These are phyloP conservation scores for Alternaria viburni DNA, from an alignment of 2,329 filamentous ascomycete genomes.

Conservation along the genomic window DNA sequence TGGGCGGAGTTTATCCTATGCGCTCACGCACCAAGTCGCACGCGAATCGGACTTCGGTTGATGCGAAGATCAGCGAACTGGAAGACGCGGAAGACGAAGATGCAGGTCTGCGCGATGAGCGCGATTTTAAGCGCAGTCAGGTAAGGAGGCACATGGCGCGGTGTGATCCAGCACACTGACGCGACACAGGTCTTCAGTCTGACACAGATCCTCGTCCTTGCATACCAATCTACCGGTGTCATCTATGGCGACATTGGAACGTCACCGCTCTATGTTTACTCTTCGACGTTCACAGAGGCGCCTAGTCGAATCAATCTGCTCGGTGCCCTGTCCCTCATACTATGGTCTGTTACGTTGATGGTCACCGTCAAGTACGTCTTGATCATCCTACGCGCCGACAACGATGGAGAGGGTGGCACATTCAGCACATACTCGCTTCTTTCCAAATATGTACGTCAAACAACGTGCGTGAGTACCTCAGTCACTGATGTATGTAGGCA, in stretches of 20 bases:
- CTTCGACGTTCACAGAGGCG: slow-evolving; percentile 65
- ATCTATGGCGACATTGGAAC: slow-evolving; percentile 75
- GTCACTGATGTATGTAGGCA: slow-evolving; percentile 48
- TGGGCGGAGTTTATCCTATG: slow-evolving; percentile 36
- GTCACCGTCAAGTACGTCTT: slow-evolving; percentile 73
- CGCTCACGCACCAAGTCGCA: slow-evolving; percentile 27
- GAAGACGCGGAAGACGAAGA: slow-evolving; percentile 40
- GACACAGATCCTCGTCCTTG: slow-evolving; percentile 40
- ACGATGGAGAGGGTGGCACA: slow-evolving; percentile 74
- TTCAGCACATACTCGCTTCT: slow-evolving; percentile 72
- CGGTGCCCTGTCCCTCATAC: slow-evolving; percentile 70
- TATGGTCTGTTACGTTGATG: slow-evolving; percentile 73
- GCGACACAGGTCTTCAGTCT: slow-evolving; percentile 34
- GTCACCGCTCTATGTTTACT: slow-evolving; percentile 73
- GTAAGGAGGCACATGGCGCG: slow-evolving; percentile 14
- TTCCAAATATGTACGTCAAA: slow-evolving; percentile 56
- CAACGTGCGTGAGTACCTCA: background rate
- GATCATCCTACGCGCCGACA: slow-evolving; percentile 70
- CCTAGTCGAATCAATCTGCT: slow-evolving; percentile 64
- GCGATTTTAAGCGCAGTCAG: slow-evolving; percentile 41
- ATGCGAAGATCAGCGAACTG: slow-evolving; percentile 64
- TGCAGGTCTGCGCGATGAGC: slow-evolving; percentile 39
- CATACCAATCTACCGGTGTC: slow-evolving; percentile 70
- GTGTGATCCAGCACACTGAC: slow-evolving; percentile 14
- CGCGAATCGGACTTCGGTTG: slow-evolving; percentile 55